Evolutionary conservation across 2,329 filamentous ascomycete genomes (phyloP), one percentile per base, ranked within the genome.

Genomic region (Zarea fungicola): DNA sequence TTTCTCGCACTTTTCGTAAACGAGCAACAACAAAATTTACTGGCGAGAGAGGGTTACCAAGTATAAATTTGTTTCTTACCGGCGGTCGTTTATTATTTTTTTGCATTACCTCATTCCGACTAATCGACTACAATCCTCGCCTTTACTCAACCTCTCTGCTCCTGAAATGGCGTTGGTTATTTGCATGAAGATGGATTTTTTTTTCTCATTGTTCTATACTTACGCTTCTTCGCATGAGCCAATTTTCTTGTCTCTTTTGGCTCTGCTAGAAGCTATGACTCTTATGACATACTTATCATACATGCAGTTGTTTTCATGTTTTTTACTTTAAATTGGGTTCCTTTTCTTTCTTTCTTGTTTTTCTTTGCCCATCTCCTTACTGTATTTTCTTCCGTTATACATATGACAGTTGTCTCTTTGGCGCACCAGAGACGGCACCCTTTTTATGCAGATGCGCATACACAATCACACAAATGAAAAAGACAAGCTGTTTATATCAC

Each of bases 241-340:
- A 10, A 11, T 22, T 36, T n/a, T 21, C 36, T 25, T 36, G 42
- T 40, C 23, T 23, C 21, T 32, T n/a, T 34, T 26, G n/a, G n/a
- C n/a, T n/a, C n/a, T n/a, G 28, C 14, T 23, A 31, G 32, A 28
- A 26, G 21, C 22, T 29, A 48, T 39, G 45, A 48, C 36, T 48
- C 13, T 48, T 26, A 48, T 29, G 45, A 48, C 45, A 41, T 41
- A 48, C 25, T 42, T 34, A 39, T 34, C 28, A 41, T 48, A 40
- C n/a, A 31, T 47, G 43, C 43, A 40, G 26, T 11, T 29, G 26
- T 41, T 47, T 36, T 9, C 34, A 4, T 25, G 35, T 47, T 40
- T 32, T 22, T 47, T 47, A 34, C 10, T 21, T 5, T 13, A 47
- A 14, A 29, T 29, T 14, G 28, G 28, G n/a, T n/a, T n/a, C n/a